A percentile compares a stretch with the other conserved stretches of the same genome.
phyloP scores from a whole-genome alignment of 768 basidiomycete species.

The Boletus rubroflammeus region DNA sequence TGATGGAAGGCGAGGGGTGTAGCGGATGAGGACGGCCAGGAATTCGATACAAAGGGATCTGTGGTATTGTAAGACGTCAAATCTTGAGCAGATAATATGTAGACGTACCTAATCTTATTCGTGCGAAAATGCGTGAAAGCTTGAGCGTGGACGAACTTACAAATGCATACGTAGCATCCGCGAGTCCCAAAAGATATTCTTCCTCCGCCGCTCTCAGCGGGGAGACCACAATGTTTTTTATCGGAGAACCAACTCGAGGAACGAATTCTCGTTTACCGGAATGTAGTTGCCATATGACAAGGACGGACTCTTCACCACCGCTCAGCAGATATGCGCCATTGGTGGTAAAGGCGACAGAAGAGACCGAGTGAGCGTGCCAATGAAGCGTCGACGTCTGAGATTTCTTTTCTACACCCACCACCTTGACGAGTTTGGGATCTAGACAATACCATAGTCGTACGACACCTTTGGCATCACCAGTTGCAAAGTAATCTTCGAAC shows the following conservation, averaged over 20 bases:
- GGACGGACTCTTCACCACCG: conserved; percentile 91
- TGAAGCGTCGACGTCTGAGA: conserved; percentile 85
- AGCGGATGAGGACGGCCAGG: conserved; percentile 35
- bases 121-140: conserved; percentile 67
- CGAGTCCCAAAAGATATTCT: conserved; percentile 80
- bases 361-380: conserved; percentile 96
- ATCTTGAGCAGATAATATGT: neutral
- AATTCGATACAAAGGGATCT: conserved; percentile 37
- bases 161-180: conserved; percentile 78
- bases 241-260: conserved; percentile 86
- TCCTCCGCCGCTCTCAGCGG: conserved; percentile 57
- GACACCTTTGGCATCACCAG: conserved; percentile 82
- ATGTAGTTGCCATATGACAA: conserved; percentile 97
- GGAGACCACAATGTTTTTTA: conserved; percentile 63
- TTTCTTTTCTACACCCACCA: conserved; percentile 66
- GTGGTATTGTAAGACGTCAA: conserved; percentile 1
- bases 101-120: conserved; percentile 70
- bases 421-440: conserved; percentile 51
- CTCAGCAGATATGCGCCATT: conserved; percentile 92
- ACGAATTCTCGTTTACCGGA: conserved; percentile 88
- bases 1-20: conserved; percentile 77
- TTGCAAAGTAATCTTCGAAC: conserved; percentile 89
- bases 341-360: conserved; percentile 78
- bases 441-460: conserved; percentile 94
- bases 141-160: conserved; percentile 69